Evolutionary conservation across 2,329 filamentous ascomycete species (phyloP).

Genomic region (Pseudogymnoascus sp.): DNA sequence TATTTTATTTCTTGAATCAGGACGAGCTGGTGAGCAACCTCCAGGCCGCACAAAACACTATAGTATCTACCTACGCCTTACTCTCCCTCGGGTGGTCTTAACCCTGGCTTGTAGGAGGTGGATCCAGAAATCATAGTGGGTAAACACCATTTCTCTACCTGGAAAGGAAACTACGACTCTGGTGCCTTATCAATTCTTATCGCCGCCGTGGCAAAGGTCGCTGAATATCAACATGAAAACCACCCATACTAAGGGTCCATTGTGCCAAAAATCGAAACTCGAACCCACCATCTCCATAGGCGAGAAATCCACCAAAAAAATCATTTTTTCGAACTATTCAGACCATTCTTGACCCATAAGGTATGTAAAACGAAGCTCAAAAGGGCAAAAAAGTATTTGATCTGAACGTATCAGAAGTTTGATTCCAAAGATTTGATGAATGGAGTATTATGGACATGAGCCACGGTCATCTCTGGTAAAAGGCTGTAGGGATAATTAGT

Average conservation of each 20-base stretch:
- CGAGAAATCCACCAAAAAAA: neutral
- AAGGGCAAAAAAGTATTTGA: constrained; percentile 15
- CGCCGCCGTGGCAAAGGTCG: neutral
- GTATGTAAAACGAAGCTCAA: constrained; percentile 10
- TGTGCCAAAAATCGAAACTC: neutral
- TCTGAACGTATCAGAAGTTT: constrained; percentile 24
- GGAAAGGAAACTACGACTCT: neutral
- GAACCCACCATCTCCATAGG: neutral
- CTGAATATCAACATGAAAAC: neutral
- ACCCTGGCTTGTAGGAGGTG: neutral
- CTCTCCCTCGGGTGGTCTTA: neutral
- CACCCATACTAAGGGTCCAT: neutral
- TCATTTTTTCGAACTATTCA: neutral
- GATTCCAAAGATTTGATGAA: constrained; percentile 45
- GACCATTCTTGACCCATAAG: neutral
- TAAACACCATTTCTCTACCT: neutral
- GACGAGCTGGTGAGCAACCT: neutral
- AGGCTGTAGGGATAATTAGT: constrained; percentile 22
- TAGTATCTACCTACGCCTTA: neutral
- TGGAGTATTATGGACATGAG: constrained; percentile 44
- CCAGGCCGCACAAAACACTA: neutral
- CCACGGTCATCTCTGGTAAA: constrained; percentile 35
- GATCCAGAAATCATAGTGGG: neutral
- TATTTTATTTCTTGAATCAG: neutral
- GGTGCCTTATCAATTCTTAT: neutral